Conservation (phyloP, 2,329 filamentous ascomycete genomes). For the Anthostomella pinea region DNA sequence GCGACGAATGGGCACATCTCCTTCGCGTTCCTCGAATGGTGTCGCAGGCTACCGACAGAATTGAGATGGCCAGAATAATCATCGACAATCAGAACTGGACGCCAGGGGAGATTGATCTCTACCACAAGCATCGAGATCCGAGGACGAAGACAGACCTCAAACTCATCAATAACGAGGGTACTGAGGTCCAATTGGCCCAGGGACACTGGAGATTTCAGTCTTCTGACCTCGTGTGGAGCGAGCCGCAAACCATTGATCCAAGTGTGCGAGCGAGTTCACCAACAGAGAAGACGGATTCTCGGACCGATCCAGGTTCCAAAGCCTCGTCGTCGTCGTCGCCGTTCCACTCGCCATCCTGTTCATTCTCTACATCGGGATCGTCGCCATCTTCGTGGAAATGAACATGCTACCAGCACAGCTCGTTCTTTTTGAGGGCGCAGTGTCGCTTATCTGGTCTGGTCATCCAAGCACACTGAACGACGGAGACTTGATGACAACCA, state of each 20-base stretch:
- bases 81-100: constrained; percentile 44
- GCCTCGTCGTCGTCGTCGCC: not conserved
- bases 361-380: constrained; percentile 3
- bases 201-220: constrained; percentile 19
- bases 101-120: constrained; percentile 27
- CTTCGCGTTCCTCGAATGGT: constrained; percentile 42
- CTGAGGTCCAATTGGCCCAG: constrained; percentile 15
- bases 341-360: not conserved
- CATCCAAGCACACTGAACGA: too few species aligned
- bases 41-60: constrained; percentile 30
- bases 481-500: too few species aligned
- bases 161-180: constrained; percentile 17
- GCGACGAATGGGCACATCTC: constrained; percentile 38
- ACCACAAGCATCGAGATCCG: constrained; percentile 22
- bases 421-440: too few species aligned
- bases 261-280: not conserved
- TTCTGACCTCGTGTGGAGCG: constrained; percentile 1
- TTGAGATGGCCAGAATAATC: constrained; percentile 40
- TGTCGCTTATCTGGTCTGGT: too few species aligned
- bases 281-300: too few species aligned
- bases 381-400: too few species aligned
- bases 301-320: too few species aligned
- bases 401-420: too few species aligned
- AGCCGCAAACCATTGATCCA: not conserved
- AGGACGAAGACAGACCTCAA: constrained; percentile 17